A percentile compares a stretch with the other conserved stretches of the same genome.
Evolutionary conservation across 2,329 filamentous ascomycete genomes (phyloP).

Genomic region (Talaromyces sp.): DNA sequence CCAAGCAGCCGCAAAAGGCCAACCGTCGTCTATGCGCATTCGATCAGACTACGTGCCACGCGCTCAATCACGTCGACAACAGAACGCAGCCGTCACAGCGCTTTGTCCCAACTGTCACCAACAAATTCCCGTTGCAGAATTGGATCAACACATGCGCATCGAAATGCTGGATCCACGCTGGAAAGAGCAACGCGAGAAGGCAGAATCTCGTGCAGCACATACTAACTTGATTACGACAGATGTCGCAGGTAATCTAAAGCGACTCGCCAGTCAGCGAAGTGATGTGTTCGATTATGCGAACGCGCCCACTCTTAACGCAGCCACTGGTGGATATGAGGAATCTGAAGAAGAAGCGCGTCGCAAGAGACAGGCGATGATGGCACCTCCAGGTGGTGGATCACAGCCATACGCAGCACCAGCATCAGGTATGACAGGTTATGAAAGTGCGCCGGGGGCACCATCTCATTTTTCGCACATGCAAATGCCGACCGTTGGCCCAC

Average conservation of each 20-base stretch:
- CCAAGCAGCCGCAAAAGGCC: constrained; percentile 66
- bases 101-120: constrained; percentile 92
- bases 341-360: constrained; percentile 71
- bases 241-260: constrained; percentile 90
- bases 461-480: constrained; percentile 13
- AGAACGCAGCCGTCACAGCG: constrained; percentile 59
- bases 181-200: constrained; percentile 92
- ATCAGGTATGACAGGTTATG: constrained; percentile 19
- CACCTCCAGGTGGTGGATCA: constrained; percentile 43
- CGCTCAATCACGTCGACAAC: constrained; percentile 68
- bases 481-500: constrained; percentile 30
- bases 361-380: constrained; percentile 66
- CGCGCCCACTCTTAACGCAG: constrained; percentile 19
- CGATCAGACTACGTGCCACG: constrained; percentile 88
- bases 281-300: constrained; percentile 71
- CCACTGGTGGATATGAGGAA: constrained; percentile 52
- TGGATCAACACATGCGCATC: constrained; percentile 91
- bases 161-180: constrained; percentile 89
- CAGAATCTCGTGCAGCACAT: constrained; percentile 75
- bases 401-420: constrained; percentile 23
- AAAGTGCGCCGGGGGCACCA: constrained; percentile 19
- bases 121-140: constrained; percentile 78
- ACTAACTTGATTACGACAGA: constrained; percentile 84
- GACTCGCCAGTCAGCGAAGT: constrained; percentile 80
- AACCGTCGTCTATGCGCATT: constrained; percentile 70